phyloP scores from a whole-genome alignment of 1,284 basidiomycete genomes.

The Kalmanozyma brasiliensis region DNA sequence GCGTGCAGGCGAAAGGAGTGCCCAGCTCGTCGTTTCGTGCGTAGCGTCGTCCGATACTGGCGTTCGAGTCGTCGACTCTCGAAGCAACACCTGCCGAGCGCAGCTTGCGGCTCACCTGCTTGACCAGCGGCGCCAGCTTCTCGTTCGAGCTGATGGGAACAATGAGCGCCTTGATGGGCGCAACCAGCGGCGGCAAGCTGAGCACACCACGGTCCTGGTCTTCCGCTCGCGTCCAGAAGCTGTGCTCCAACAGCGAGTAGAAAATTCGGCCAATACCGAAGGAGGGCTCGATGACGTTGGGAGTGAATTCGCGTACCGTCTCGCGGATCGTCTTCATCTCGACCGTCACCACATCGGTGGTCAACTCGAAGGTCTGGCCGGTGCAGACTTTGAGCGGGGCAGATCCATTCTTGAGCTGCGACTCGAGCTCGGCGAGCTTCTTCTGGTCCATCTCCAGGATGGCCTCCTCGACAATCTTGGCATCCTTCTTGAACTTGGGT shows the following conservation, averaged over 20 bases:
- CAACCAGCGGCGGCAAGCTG: slow-evolving; percentile 87
- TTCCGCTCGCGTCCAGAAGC: slow-evolving; percentile 92
- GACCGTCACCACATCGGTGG: slow-evolving; percentile 80
- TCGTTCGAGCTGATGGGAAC: slow-evolving; percentile 91
- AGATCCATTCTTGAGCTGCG: slow-evolving; percentile 78
- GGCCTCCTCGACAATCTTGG: slow-evolving; percentile 77
- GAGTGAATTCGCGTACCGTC: slow-evolving; percentile 91
- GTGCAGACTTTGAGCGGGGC: slow-evolving; percentile 61
- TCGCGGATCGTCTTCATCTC: slow-evolving; percentile 89
- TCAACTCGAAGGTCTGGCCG: slow-evolving; percentile 77
- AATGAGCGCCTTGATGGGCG: slow-evolving; percentile 94
- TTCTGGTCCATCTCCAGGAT: slow-evolving; percentile 79
- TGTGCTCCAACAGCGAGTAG: slow-evolving; percentile 93
- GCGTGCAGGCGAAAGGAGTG: slow-evolving; percentile 93
- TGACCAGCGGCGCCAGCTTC: slow-evolving; percentile 84
- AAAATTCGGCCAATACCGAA: slow-evolving; percentile 97
- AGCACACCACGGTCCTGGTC: slow-evolving; percentile 74
- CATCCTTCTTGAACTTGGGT: slow-evolving; percentile 88
- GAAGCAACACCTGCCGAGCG: slow-evolving; percentile 88
- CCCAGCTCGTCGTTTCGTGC: slow-evolving; percentile 98
- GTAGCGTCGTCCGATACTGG: slow-evolving; percentile 95
- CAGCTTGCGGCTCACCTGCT: slow-evolving; percentile 87
- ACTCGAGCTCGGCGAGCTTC: slow-evolving; percentile 77
- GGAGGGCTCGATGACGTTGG: slow-evolving; percentile 98
- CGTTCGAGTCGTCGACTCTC: slow-evolving; percentile 93